phyloP scores from a whole-genome alignment of 495 filamentous ascomycete species.

The Penicillium bovifimosum region DNA sequence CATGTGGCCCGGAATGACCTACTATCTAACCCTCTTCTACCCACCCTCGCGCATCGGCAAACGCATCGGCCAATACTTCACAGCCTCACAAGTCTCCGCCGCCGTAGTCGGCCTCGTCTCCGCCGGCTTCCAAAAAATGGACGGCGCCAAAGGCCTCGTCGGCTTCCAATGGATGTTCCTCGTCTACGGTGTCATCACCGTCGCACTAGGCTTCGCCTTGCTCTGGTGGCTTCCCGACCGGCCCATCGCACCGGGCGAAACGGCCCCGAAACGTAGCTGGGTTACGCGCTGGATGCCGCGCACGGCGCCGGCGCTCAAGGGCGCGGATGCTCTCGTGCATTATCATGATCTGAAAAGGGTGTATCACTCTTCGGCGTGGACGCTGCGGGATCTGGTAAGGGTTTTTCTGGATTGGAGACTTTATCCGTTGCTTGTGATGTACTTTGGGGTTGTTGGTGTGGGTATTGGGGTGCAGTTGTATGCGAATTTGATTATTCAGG shows the following conservation, averaged over 20 bases:
- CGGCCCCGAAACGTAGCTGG: slow-evolving; percentile 30
- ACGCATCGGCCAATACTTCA: slow-evolving; percentile 84
- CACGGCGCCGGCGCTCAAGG: slow-evolving; percentile 64
- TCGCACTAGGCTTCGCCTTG: slow-evolving; percentile 62
- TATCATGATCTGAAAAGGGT: slow-evolving; percentile 79
- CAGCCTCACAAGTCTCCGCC: slow-evolving; percentile 82
- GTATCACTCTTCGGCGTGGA: slow-evolving; percentile 69
- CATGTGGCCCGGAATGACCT: slow-evolving; percentile 95
- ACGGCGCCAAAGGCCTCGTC: slow-evolving; percentile 66
- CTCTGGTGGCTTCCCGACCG: slow-evolving; percentile 91
- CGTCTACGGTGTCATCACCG: slow-evolving; percentile 71
- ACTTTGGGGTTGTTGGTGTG: slow-evolving; percentile 90
- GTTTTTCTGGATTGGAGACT: slow-evolving; percentile 81
- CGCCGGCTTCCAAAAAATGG: slow-evolving; percentile 88
- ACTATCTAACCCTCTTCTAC: slow-evolving; percentile 90
- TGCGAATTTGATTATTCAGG: slow-evolving; percentile 76
- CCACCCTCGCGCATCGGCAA: slow-evolving; percentile 81
- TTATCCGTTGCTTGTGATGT: slow-evolving; percentile 83
- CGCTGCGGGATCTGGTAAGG: slow-evolving; percentile 54
- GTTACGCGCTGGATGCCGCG: slow-evolving; percentile 55
- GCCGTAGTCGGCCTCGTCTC: slow-evolving; percentile 87
- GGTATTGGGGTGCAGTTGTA: slow-evolving; percentile 86
- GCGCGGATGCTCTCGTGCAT: slow-evolving; percentile 74
- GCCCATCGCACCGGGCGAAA: slow-evolving; percentile 60
- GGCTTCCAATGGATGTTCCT: slow-evolving; percentile 97